Conservation (phyloP, 169 alveolate species). For the Cryptosporidium bovis region DNA sequence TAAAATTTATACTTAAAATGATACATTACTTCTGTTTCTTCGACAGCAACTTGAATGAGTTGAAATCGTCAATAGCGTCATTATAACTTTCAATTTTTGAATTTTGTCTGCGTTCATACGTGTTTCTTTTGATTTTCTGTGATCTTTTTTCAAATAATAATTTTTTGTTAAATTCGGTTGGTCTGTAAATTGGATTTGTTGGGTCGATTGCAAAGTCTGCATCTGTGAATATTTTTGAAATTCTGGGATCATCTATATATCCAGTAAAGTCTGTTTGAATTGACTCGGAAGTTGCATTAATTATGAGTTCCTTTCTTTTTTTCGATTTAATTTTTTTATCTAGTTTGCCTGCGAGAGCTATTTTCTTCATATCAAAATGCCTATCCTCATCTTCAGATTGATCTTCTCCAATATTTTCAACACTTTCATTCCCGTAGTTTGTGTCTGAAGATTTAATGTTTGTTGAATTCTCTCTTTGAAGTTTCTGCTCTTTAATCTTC, state of each 20-base stretch:
- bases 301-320: conserved; percentile 32
- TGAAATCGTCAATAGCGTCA: background rate
- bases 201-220: conserved; percentile 89
- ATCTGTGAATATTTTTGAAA: conserved; percentile 82
- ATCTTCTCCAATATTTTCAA: background rate
- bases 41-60: conserved; percentile 26
- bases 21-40: conserved; percentile 10
- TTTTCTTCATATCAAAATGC: conserved; percentile 69
- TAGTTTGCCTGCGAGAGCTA: conserved; percentile 13
- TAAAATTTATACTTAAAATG: background rate
- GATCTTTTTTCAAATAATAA: conserved; percentile 33
- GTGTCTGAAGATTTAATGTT: background rate
- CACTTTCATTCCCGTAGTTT: background rate
- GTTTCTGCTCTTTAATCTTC: conserved; percentile 62
- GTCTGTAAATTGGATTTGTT: conserved; percentile 88
- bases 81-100: conserved; percentile 14
- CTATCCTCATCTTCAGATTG: conserved; percentile 52
- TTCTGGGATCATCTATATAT: conserved; percentile 81
- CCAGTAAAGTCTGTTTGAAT: conserved; percentile 47
- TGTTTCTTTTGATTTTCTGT: conserved; percentile 51
- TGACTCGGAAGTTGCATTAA: conserved; percentile 24
- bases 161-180: conserved; percentile 42
- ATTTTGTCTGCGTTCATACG: background rate
- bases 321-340: conserved; percentile 46
- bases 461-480: conserved; percentile 48